These are phyloP conservation scores for Podaxis carcinomalis DNA, from an alignment of 768 basidiomycete genomes.

Conservation along the genomic window DNA sequence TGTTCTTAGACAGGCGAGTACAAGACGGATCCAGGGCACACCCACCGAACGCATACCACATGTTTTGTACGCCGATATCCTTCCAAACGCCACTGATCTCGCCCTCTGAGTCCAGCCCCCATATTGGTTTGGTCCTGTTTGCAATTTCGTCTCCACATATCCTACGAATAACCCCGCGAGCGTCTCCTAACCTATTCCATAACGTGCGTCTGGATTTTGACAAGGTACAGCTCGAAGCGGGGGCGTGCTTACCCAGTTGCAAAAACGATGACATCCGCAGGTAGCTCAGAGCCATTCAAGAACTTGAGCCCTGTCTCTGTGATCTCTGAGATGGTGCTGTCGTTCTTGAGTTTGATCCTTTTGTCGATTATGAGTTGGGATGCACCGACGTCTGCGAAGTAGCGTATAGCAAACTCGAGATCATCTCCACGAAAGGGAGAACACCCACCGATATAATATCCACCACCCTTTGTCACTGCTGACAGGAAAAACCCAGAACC, in stretches of 20 bases:
- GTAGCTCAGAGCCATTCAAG: conserved; percentile 40
- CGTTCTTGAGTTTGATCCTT: conserved; percentile 71
- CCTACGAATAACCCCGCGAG: conserved; percentile 30
- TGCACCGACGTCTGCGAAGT: conserved; percentile 47
- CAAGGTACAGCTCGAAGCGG: no score
- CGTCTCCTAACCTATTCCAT: conserved; percentile 39
- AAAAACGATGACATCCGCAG: conserved; percentile 56
- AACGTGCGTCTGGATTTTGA: neutral
- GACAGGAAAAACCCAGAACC: conserved; percentile 31
- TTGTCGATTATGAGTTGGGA: conserved; percentile 59
- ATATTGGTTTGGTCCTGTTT: conserved; percentile 41
- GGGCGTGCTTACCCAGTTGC: conserved; percentile 45
- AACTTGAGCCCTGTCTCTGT: conserved; percentile 42
- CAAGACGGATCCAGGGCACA: neutral
- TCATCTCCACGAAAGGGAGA: neutral
- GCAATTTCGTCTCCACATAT: conserved; percentile 46
- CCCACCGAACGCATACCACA: conserved; percentile 60
- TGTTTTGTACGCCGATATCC: conserved; percentile 44
- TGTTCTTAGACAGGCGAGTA: neutral
- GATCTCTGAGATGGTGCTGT: conserved; percentile 42
- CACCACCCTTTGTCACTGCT: conserved; percentile 28
- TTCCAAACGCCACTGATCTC: conserved; percentile 49
- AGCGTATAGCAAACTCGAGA: neutral
- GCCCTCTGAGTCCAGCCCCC: conserved; percentile 65
- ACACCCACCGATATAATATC: conserved; percentile 33